phyloP scores from a whole-genome alignment of 1,284 basidiomycete genomes.

The Mycena sp. region DNA sequence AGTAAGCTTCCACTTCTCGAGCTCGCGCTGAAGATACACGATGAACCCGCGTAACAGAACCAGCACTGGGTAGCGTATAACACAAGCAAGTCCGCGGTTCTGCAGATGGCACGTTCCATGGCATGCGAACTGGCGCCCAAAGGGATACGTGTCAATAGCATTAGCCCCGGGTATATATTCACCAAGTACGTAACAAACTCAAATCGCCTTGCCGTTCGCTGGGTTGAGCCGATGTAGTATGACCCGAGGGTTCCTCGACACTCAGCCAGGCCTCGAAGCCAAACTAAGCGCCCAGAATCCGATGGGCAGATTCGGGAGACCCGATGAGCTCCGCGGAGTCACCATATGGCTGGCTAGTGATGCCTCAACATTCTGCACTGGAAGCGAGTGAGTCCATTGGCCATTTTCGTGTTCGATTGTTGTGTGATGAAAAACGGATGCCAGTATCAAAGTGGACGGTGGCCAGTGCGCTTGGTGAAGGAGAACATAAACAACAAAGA shows the following conservation, averaged over 20 bases:
- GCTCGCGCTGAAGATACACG: background rate
- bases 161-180: conserved; percentile 78
- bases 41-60: conserved; percentile 45
- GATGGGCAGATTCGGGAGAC: conserved; percentile 72
- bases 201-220: background rate
- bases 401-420: background rate
- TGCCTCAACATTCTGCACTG: conserved; percentile 73
- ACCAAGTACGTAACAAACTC: conserved; percentile 70
- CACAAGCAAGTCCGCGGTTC: conserved; percentile 79
- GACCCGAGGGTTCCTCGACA: conserved; percentile 77
- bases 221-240: conserved; percentile 54
- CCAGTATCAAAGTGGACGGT: conserved; percentile 30
- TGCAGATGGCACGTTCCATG: conserved; percentile 83
- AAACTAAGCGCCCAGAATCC: conserved; percentile 77
- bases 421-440: background rate
- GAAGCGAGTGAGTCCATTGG: conserved; percentile 73
- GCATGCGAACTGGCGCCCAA: conserved; percentile 81
- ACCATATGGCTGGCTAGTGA: conserved; percentile 79
- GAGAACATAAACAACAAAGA: too few relatives aligned
- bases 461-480: conserved; percentile 31
- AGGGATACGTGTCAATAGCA: conserved; percentile 74
- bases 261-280: conserved; percentile 64
- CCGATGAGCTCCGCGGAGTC: conserved; percentile 78
- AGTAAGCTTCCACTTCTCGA: conserved; percentile 47
- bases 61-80: conserved; percentile 81